These are phyloP conservation scores for Spiromastix sp. DNA, from an alignment of 2,329 filamentous ascomycete species.

Conservation along the genomic window DNA sequence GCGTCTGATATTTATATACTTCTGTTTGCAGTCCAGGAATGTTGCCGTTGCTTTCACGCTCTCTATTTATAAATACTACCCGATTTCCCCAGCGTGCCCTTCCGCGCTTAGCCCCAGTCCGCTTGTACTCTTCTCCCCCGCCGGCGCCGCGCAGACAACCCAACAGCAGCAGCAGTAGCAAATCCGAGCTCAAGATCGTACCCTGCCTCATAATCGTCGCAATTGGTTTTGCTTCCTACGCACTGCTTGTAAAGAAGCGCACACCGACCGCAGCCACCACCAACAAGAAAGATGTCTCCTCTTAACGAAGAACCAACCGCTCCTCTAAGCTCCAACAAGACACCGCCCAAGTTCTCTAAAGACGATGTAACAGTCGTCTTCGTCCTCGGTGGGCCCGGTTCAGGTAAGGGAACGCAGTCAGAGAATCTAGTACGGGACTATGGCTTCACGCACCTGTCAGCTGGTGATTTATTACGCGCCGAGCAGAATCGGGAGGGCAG, in stretches of 20 bases:
- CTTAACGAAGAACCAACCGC: slow-evolving; percentile 21
- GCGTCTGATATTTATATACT: no score
- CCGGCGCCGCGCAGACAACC: slow-evolving; percentile 19
- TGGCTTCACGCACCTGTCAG: slow-evolving; percentile 84
- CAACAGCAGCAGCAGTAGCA: slow-evolving; percentile 16
- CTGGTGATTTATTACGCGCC: slow-evolving; percentile 84
- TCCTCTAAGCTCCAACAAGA: slow-evolving; percentile 43
- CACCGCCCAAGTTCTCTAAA: slow-evolving; percentile 61
- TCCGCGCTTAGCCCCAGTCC: slow-evolving; percentile 4
- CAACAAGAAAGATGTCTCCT: slow-evolving; percentile 9
- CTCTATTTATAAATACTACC: not conserved
- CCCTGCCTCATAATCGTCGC: slow-evolving; percentile 36
- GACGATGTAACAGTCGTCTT: slow-evolving; percentile 86
- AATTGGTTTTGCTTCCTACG: slow-evolving; percentile 40
- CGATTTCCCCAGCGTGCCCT: not conserved
- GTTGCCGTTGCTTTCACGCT: not conserved
- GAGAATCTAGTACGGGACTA: slow-evolving; percentile 76
- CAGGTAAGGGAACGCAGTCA: slow-evolving; percentile 96
- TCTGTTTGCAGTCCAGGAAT: no score
- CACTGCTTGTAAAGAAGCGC: slow-evolving; percentile 41
- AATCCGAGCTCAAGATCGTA: slow-evolving; percentile 31
- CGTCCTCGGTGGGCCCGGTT: slow-evolving; percentile 89
- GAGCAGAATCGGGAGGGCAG: slow-evolving; percentile 82
- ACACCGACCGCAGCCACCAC: slow-evolving; percentile 17
- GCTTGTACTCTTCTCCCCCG: slow-evolving; percentile 11